Conservation (phyloP, 2,329 filamentous ascomycete genomes). For the Penicillium brevicompactum region DNA sequence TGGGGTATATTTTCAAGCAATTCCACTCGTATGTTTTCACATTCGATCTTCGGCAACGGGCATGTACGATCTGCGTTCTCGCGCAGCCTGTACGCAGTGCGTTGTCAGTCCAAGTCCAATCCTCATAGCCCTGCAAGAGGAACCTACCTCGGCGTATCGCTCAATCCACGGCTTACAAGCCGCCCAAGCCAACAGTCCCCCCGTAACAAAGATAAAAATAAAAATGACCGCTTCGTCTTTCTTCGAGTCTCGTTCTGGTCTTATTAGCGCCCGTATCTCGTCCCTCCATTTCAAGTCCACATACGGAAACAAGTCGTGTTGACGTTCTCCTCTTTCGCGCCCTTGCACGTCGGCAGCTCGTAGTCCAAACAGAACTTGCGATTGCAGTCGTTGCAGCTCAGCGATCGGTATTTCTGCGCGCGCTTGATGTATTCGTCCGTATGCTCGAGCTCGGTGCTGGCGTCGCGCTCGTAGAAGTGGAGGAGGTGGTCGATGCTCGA, state of each 20-base stretch:
- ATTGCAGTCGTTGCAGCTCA: slow-evolving; percentile 68
- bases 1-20: neutral
- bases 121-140: neutral
- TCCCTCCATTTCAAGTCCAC: slow-evolving; percentile 3
- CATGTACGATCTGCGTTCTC: slow-evolving; percentile 55
- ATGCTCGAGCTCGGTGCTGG: slow-evolving; percentile 16
- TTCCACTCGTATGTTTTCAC: neutral
- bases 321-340: slow-evolving; percentile 64
- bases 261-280: neutral
- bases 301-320: slow-evolving; percentile 67
- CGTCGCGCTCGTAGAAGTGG: slow-evolving; percentile 22
- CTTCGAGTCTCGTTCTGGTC: slow-evolving; percentile 63
- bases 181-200: slow-evolving; percentile 63
- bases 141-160: slow-evolving; percentile 56
- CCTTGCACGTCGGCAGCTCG: slow-evolving; percentile 63
- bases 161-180: slow-evolving; percentile 61
- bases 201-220: slow-evolving; percentile 66
- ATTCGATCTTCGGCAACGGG: slow-evolving; percentile 43
- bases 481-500: slow-evolving; percentile 24
- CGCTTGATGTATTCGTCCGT: slow-evolving; percentile 19
- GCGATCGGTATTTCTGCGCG: slow-evolving; percentile 40
- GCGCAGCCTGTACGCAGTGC: slow-evolving; percentile 40
- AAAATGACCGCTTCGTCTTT: slow-evolving; percentile 69
- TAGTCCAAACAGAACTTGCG: slow-evolving; percentile 67
- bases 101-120: neutral